These are phyloP conservation scores for Suillus luteus DNA, from an alignment of 768 basidiomycete genomes.

Conservation along the genomic window DNA sequence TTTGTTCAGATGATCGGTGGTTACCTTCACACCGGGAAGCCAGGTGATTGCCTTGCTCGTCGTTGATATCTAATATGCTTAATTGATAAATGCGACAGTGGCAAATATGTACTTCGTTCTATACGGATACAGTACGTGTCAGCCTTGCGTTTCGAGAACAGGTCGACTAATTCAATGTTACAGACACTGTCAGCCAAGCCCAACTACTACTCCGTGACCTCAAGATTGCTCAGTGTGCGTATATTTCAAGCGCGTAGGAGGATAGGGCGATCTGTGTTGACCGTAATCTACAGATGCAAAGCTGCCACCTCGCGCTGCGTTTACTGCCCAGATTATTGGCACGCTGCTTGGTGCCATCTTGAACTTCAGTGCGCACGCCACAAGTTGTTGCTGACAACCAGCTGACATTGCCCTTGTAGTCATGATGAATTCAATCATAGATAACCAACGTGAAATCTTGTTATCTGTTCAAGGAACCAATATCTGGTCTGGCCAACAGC, in stretches of 20 bases:
- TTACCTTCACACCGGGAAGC: slow-evolving; percentile 35
- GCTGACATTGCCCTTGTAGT: slow-evolving; percentile 41
- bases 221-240: slow-evolving; percentile 45
- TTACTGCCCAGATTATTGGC: slow-evolving; percentile 66
- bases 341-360: slow-evolving; percentile 49
- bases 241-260: neutral
- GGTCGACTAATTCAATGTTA: neutral
- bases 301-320: slow-evolving; percentile 67
- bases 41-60: slow-evolving; percentile 1
- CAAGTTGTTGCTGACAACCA: slow-evolving; percentile 13
- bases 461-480: slow-evolving; percentile 56
- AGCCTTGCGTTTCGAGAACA: neutral
- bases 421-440: slow-evolving; percentile 49
- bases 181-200: slow-evolving; percentile 49
- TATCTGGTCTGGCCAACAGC: slow-evolving; percentile 58
- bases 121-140: slow-evolving; percentile 42
- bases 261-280: neutral
- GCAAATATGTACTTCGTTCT: slow-evolving; percentile 44
- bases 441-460: slow-evolving; percentile 53
- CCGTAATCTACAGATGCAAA: slow-evolving; percentile 44
- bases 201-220: slow-evolving; percentile 47
- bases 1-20: slow-evolving; percentile 51
- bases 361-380: slow-evolving; percentile 30
- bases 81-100: slow-evolving; percentile 13
- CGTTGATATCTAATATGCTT: neutral